Evolutionary conservation across 202 grass and related monocot species (phyloP).

Genomic region (Setaria italica): DNA sequence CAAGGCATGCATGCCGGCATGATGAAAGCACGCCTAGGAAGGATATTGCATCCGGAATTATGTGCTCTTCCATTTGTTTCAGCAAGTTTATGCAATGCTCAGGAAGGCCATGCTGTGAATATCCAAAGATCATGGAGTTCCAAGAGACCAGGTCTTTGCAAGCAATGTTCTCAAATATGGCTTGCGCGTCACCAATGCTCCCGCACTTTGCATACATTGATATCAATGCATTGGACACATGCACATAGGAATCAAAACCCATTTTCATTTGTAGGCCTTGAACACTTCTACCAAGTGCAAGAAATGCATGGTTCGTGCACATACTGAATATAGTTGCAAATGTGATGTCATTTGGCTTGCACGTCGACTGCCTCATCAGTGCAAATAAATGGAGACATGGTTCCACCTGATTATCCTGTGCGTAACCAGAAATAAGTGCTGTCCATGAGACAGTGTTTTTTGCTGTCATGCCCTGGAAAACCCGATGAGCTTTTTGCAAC

Average conservation of each 20-base stretch:
- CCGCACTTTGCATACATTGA: slow-evolving; percentile 87
- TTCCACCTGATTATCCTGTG: slow-evolving; percentile 55
- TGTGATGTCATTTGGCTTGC: slow-evolving; percentile 77
- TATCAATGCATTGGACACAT: slow-evolving; percentile 67
- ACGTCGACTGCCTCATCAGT: slow-evolving; percentile 53
- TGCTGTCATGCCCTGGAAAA: slow-evolving; percentile 59
- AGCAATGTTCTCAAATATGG: slow-evolving; percentile 51
- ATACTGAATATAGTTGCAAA: slow-evolving; percentile 64
- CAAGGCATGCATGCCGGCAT: slow-evolving; percentile 62
- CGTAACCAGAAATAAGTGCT: slow-evolving; percentile 69
- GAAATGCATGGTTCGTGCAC: slow-evolving; percentile 58
- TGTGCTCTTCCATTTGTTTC: slow-evolving; percentile 56
- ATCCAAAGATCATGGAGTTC: slow-evolving; percentile 85
- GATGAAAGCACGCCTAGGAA: slow-evolving; percentile 71
- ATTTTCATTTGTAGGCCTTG: slow-evolving; percentile 63
- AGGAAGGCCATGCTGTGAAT: slow-evolving; percentile 70
- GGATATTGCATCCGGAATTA: slow-evolving; percentile 59
- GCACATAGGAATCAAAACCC: slow-evolving; percentile 61
- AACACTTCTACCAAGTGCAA: slow-evolving; percentile 69
- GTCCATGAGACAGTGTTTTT: slow-evolving; percentile 72
- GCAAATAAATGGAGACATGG: slow-evolving; percentile 58
- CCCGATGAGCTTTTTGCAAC: slow-evolving; percentile 42
- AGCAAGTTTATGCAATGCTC: slow-evolving; percentile 55
- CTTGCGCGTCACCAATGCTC: slow-evolving; percentile 52
- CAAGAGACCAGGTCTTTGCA: slow-evolving; percentile 69